Evolutionary conservation across 768 basidiomycete species (phyloP).

Genomic region (Baorangia bicolor): DNA sequence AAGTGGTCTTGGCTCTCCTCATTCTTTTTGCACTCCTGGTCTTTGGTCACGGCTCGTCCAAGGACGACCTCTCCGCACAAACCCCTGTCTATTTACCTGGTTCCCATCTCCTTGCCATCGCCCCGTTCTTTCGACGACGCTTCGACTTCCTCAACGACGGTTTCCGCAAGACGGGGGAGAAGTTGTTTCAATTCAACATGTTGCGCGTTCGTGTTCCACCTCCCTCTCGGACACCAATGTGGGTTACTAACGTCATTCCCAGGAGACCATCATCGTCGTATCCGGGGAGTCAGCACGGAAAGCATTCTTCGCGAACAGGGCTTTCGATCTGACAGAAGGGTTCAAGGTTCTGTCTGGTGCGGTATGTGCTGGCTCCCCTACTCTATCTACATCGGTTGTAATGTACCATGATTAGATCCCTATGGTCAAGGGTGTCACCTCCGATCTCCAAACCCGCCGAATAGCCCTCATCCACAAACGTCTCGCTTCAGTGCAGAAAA

Average conservation of each 20-base stretch:
- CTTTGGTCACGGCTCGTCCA: constrained; percentile 36
- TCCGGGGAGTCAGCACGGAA: constrained; percentile 71
- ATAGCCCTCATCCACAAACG: constrained; percentile 72
- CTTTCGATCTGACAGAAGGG: constrained; percentile 74
- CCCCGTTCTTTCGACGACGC: constrained; percentile 66
- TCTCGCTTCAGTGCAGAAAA: constrained; percentile 59
- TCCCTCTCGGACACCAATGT: constrained; percentile 12
- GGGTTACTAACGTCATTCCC: constrained; percentile 18
- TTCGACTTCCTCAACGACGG: constrained; percentile 75
- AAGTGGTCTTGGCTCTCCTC: constrained; percentile 33
- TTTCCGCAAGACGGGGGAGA: constrained; percentile 64
- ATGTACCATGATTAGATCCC: constrained; percentile 52
- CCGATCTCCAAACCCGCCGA: constrained; percentile 60
- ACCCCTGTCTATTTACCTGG: constrained; percentile 59
- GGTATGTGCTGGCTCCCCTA: constrained; percentile 41
- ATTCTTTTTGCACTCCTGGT: constrained; percentile 42
- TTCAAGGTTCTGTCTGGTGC: constrained; percentile 79
- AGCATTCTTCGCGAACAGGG: constrained; percentile 67
- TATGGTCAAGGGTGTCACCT: constrained; percentile 72
- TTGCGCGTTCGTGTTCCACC: constrained; percentile 49
- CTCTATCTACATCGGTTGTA: constrained; percentile 18
- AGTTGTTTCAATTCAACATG: constrained; percentile 68
- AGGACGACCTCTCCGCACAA: constrained; percentile 42
- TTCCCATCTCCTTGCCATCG: constrained; percentile 53
- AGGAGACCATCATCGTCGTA: constrained; percentile 75